A percentile compares a stretch with the other conserved stretches of the same genome.
These are phyloP conservation scores for Penicillium sp. DNA, from an alignment of 2,329 filamentous ascomycete genomes.

Conservation along the genomic window DNA sequence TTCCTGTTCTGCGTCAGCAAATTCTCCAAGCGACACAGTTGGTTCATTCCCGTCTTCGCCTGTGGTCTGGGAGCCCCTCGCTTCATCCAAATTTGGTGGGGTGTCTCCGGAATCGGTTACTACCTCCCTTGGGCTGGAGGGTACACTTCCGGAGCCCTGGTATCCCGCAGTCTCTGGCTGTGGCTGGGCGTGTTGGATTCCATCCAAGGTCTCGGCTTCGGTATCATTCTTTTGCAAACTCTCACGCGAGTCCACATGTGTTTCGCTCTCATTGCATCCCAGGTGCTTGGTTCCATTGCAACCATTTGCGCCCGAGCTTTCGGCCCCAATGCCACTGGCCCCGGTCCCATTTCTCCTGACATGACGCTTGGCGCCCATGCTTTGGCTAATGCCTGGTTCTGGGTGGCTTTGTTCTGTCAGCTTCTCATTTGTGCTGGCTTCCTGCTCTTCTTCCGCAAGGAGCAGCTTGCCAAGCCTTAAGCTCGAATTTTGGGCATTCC, in stretches of 20 bases:
- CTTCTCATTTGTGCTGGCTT: conserved; percentile 54
- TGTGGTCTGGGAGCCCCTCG: conserved; percentile 65
- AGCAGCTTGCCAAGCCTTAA: conserved; percentile 48
- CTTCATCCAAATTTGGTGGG: conserved; percentile 70
- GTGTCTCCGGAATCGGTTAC: conserved; percentile 59
- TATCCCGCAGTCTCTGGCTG: conserved; percentile 62
- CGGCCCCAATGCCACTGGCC: conserved; percentile 61
- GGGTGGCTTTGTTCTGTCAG: conserved; percentile 62
- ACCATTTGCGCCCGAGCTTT: conserved; percentile 64
- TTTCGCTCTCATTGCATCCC: conserved; percentile 60
- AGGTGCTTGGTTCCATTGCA: conserved; percentile 62
- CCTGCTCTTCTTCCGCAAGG: conserved; percentile 47
- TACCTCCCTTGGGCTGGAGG: conserved; percentile 62
- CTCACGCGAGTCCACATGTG: conserved; percentile 65
- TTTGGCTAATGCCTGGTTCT: conserved; percentile 59
- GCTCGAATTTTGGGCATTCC: background rate
- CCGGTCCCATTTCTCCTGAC: conserved; percentile 63
- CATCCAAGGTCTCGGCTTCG: conserved; percentile 66
- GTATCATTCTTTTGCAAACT: conserved; percentile 68
- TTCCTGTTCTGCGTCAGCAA: conserved; percentile 52
- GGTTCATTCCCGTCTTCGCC: conserved; percentile 68
- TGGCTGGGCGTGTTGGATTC: conserved; percentile 68
- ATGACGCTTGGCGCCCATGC: conserved; percentile 51
- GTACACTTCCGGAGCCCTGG: conserved; percentile 55
- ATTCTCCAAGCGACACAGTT: conserved; percentile 61